Evolutionary conservation across 495 filamentous ascomycete species (phyloP), one percentile per base, ranked within the genome.

Genomic region (Durotheca rogersii): DNA sequence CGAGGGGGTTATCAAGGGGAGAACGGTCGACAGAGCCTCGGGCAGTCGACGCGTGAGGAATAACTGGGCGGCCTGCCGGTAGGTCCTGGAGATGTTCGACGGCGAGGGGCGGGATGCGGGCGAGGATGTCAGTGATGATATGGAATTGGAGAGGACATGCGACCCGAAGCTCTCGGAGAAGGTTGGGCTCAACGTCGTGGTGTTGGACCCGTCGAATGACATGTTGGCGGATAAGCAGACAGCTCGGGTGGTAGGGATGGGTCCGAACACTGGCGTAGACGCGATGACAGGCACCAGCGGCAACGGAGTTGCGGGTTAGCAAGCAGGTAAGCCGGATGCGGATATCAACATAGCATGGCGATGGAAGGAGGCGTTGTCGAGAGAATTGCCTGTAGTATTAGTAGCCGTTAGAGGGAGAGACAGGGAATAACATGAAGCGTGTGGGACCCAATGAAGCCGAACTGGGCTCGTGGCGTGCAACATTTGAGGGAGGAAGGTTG

Each of bases 11-110:
- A 98, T 84, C 47, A 96, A 75, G 1, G 91, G 89, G 20, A 90
- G 74, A 20, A 97, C 78, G 1, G 82, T 86, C 3, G 83, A 81
- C n/a, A 96, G 75, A 0, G 92, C 88, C 69, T 97, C 93, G 53
- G 85, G 84, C 32, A 97, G 75, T 7, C 92, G 86, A 61, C 92
- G 89, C 61, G 94, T 97, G 31, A 98, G 73, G 69, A 92, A 98
- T 5, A 96, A 81, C 50, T 89, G 85, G 7, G 88, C 90, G 34
- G 92, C 87, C 70, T 92, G 88, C 51, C 90, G 86, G 72, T 95
- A 96, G 3, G 87, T 78, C 66, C 90, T 91, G 37, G 85, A 84
- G 53, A 90, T 83, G 53, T 82, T 78, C n/a, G 75, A 76, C 23
- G 81, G 72, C 23, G 72, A 72, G 40, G 76, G 73, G 19, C 81